These are phyloP conservation scores for Tetradesmus lagerheimii DNA, from an alignment of 139 green algal genomes.

Conservation along the genomic window DNA sequence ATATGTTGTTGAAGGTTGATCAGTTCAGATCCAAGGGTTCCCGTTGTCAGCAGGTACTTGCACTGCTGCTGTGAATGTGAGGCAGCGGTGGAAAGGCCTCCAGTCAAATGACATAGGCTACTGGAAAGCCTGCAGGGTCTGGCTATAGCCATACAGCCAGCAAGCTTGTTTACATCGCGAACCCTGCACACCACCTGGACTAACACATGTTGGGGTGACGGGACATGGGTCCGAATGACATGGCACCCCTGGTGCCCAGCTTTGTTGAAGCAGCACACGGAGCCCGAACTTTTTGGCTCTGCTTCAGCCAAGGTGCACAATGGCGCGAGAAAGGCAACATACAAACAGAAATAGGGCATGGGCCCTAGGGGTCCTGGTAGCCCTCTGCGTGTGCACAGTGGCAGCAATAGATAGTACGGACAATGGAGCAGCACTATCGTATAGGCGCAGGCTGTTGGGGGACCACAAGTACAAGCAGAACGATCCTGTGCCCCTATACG, in stretches of 20 bases:
- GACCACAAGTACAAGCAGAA: conserved; percentile 56
- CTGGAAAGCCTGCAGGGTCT: too few species aligned
- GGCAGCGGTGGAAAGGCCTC: not conserved
- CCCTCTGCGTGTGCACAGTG: not conserved
- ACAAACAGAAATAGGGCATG: not conserved
- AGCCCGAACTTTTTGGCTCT: not conserved
- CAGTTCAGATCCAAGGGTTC: not conserved
- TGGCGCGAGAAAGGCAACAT: not conserved
- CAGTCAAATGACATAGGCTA: not conserved
- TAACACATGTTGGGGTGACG: not conserved
- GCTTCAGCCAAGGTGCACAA: not conserved
- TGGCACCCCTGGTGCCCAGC: not conserved
- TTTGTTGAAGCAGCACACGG: not conserved
- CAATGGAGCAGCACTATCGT: not conserved
- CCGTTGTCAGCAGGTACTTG: not conserved
- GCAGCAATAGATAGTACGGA: not conserved
- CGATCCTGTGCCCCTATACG: conserved; percentile 23
- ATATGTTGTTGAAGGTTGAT: not conserved
- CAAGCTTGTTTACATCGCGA: not conserved
- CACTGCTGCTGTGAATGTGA: not conserved
- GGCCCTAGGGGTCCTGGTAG: conserved; percentile 6
- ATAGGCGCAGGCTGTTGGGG: not conserved
- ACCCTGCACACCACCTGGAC: not conserved
- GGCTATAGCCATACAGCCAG: too few species aligned
- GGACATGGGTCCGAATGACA: not conserved